Conservation (phyloP, 805 yeast genomes). For the Ogataea chonburiensis region DNA sequence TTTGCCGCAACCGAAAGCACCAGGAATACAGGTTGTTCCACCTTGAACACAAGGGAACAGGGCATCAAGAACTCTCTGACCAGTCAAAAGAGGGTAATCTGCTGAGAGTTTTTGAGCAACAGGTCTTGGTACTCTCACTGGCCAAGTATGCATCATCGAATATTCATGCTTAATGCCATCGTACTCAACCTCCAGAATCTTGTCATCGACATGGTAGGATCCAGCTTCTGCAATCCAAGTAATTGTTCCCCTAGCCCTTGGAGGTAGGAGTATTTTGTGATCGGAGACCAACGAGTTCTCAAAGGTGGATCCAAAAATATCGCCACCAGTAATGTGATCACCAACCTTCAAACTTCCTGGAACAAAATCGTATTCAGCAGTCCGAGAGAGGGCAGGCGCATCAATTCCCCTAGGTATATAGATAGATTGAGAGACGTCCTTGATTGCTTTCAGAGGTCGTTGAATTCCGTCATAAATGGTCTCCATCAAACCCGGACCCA, state of each 20-base stretch:
- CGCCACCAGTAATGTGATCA: conserved; percentile 98
- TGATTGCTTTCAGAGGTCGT: conserved; percentile 94
- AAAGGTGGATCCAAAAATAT: conserved; percentile 87
- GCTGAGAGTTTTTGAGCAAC: conserved; percentile 93
- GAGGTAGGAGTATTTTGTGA: conserved; percentile 94
- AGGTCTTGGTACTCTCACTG: conserved; percentile 99
- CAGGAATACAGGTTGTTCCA: conserved; percentile 99
- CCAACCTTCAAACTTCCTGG: conserved; percentile 83
- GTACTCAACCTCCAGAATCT: conserved; percentile 89
- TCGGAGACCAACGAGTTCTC: conserved; percentile 91
- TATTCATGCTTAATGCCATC: conserved; percentile 79
- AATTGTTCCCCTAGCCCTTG: conserved; percentile 97
- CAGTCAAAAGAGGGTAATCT: conserved; percentile 92
- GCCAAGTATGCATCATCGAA: conserved; percentile 99
- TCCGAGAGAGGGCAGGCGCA: conserved; percentile 91
- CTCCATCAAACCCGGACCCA: conserved; percentile 99
- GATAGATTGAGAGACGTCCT: conserved; percentile 82
- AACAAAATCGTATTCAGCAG: conserved; percentile 77
- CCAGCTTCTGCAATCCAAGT: conserved; percentile 88
- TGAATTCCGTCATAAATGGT: conserved; percentile 99
- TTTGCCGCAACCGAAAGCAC: conserved; percentile 98
- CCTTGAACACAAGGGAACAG: conserved; percentile 99
- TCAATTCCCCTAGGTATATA: conserved; percentile 99
- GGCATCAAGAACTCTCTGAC: conserved; percentile 98
- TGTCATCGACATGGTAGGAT: conserved; percentile 86